These are phyloP conservation scores for Galeopsis tetrahit DNA, from an alignment of 257 asterid genomes.

Conservation along the genomic window DNA sequence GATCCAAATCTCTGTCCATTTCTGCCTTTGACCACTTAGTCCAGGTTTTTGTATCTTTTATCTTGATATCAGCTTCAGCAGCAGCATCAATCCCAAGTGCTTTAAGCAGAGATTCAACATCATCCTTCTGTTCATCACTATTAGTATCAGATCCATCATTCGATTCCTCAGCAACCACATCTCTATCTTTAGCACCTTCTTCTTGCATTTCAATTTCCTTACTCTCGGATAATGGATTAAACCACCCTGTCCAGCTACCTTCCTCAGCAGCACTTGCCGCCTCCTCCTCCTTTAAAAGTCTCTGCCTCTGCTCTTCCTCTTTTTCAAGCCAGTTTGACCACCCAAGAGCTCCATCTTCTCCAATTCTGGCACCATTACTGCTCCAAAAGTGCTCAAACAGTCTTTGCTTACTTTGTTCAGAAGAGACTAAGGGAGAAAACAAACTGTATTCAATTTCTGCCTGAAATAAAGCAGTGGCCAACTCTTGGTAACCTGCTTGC, in stretches of 20 bases:
- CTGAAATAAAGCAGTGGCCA: slow-evolving; percentile 95
- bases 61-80: slow-evolving; percentile 70
- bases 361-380: slow-evolving; percentile 88
- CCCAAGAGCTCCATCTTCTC: slow-evolving; percentile 96
- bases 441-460: slow-evolving; percentile 88
- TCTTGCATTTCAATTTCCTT: slow-evolving; percentile 53
- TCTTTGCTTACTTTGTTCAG: slow-evolving; percentile 87
- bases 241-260: slow-evolving; percentile 99
- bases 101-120: slow-evolving; percentile 77
- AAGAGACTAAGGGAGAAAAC: slow-evolving; percentile 79
- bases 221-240: slow-evolving; percentile 60
- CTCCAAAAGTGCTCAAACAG: slow-evolving; percentile 95
- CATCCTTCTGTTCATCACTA: slow-evolving; percentile 72
- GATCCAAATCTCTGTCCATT: slow-evolving; percentile 62
- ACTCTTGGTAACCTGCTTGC: slow-evolving; percentile 94
- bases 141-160: slow-evolving; percentile 56
- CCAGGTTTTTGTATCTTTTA: slow-evolving; percentile 83
- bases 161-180: slow-evolving; percentile 53
- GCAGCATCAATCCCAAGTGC: slow-evolving; percentile 84
- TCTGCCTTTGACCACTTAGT: slow-evolving; percentile 86
- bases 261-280: slow-evolving; percentile 56
- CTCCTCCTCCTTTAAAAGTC: slow-evolving; percentile 64
- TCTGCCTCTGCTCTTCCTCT: slow-evolving; percentile 91
- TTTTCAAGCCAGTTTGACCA: slow-evolving; percentile 95
- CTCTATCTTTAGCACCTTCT: slow-evolving; percentile 38